A percentile compares a stretch with the other conserved stretches of the same genome.
Conservation (phyloP, 192 early-diverging fungal genomes). For the Mortierella hygrophila region DNA sequence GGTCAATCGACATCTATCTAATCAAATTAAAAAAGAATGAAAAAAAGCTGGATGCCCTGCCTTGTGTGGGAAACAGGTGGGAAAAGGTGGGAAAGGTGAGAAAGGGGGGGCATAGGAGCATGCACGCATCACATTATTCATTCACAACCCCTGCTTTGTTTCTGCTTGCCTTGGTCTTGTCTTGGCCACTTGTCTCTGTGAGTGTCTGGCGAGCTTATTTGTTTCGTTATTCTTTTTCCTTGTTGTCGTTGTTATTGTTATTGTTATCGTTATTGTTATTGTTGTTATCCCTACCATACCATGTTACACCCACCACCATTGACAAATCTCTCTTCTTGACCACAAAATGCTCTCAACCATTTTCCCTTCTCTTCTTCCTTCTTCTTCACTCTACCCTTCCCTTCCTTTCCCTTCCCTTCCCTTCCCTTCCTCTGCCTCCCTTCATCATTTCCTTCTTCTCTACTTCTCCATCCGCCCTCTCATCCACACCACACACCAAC, state of each 20-base stretch:
- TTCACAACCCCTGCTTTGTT: too few relatives aligned
- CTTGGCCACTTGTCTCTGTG: too few relatives aligned
- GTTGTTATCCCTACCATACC: neutral
- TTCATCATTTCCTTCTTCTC: neutral
- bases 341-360: neutral
- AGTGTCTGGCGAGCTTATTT: too few relatives aligned
- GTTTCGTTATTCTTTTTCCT: neutral
- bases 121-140: too few relatives aligned
- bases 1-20: too few relatives aligned
- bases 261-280: neutral
- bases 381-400: neutral
- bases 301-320: neutral
- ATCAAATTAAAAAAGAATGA: too few relatives aligned
- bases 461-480: neutral
- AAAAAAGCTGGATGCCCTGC: too few relatives aligned
- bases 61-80: too few relatives aligned
- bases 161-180: too few relatives aligned
- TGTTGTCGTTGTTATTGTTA: neutral
- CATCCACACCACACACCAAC: neutral
- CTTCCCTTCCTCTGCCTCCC: neutral
- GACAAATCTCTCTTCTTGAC: neutral
- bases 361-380: neutral
- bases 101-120: too few relatives aligned
- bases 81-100: too few relatives aligned
- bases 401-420: neutral